These are phyloP conservation scores for Cadophora sp. DNA, from an alignment of 2,329 filamentous ascomycete species.

Conservation along the genomic window DNA sequence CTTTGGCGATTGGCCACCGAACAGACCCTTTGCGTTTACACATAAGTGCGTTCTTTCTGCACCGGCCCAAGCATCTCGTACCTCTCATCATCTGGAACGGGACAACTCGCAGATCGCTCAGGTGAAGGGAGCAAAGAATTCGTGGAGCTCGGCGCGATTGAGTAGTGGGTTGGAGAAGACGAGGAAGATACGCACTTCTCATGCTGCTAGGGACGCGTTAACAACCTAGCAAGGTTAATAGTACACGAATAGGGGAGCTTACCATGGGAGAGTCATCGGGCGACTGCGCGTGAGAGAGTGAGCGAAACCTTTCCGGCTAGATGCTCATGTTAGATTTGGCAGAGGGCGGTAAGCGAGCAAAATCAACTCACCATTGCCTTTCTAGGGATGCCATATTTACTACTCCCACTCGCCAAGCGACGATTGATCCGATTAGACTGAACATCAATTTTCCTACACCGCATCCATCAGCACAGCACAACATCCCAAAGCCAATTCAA, in stretches of 20 bases:
- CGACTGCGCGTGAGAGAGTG: not conserved
- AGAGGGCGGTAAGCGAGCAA: not conserved
- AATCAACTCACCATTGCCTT: not conserved
- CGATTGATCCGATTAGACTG: conserved; percentile 13
- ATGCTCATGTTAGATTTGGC: not conserved
- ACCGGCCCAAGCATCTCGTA: not conserved
- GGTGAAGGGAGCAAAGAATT: conserved; percentile 1
- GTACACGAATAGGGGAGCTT: not conserved
- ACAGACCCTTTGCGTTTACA: not conserved
- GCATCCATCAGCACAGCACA: conserved; percentile 5
- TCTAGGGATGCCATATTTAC: not conserved
- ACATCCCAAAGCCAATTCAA: not conserved
- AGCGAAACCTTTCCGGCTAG: conserved; percentile 6
- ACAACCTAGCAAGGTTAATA: not conserved
- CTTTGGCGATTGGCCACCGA: not conserved
- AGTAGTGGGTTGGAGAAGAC: not conserved
- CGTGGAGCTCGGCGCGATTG: not conserved
- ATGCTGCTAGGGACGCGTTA: not conserved
- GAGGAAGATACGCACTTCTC: not conserved
- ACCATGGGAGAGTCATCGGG: conserved; percentile 1
- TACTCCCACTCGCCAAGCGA: conserved; percentile 16
- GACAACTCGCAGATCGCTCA: not conserved
- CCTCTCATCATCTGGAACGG: not conserved
- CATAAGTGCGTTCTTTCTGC: not conserved
- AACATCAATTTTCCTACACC: conserved; percentile 17